These are phyloP conservation scores for Penicillium atrosanguineum DNA, from an alignment of 495 filamentous ascomycete species.

Conservation along the genomic window DNA sequence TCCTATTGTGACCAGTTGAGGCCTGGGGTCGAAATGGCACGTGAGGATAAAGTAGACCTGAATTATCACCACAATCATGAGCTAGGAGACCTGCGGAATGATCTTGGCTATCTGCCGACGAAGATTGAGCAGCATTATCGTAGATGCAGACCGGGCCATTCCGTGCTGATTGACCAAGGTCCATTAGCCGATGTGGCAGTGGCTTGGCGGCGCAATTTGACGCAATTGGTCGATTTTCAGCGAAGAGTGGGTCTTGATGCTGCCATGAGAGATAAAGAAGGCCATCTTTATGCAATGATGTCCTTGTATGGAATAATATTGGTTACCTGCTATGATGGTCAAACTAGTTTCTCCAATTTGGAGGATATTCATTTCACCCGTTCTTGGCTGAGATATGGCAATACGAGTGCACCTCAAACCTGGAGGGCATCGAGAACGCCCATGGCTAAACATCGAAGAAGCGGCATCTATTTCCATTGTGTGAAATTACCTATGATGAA, in stretches of 20 bases:
- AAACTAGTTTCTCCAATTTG: background rate
- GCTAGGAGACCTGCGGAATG: background rate
- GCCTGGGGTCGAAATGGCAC: background rate
- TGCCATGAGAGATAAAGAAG: background rate
- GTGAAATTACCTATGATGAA: background rate
- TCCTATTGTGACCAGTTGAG: constrained; percentile 4
- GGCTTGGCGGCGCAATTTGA: constrained; percentile 21
- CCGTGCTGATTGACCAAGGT: background rate
- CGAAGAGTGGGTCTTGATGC: constrained; percentile 5
- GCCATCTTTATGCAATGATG: background rate
- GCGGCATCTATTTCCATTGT: background rate
- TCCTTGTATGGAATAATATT: background rate
- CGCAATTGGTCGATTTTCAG: constrained; percentile 21
- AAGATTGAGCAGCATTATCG: background rate
- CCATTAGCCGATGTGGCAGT: constrained; percentile 4
- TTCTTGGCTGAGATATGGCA: background rate
- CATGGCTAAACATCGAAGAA: background rate
- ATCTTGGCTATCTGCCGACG: background rate
- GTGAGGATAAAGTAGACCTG: background rate
- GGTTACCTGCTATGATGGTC: background rate
- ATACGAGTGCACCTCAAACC: background rate
- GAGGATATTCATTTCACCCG: background rate
- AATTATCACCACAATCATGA: background rate
- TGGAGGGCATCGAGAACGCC: background rate
- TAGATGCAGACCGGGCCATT: background rate